phyloP scores from a whole-genome alignment of 2,329 filamentous ascomycete genomes.

The Fusarium pseudocircinatum region DNA sequence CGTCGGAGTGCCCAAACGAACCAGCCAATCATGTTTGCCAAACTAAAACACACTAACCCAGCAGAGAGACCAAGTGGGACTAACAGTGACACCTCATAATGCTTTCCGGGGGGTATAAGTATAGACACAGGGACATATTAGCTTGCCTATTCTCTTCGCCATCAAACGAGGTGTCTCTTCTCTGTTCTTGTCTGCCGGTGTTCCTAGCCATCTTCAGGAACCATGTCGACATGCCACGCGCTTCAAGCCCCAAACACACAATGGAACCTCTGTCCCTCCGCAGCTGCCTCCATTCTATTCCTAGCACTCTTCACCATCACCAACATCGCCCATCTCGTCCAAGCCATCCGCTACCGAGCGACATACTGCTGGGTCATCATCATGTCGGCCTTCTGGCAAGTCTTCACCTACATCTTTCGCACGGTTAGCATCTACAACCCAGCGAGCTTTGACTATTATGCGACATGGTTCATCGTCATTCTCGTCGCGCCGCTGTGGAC shows the following conservation, averaged over 20 bases:
- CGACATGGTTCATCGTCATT: neutral
- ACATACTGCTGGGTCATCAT: neutral
- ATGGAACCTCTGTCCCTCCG: neutral
- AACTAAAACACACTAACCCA: neutral
- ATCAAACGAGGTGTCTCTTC: rapidly evolving
- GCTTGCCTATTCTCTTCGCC: neutral
- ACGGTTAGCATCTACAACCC: neutral
- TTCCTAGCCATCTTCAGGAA: rapidly evolving
- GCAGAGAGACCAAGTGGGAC: too few species aligned
- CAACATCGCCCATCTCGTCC: neutral
- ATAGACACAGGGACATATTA: neutral
- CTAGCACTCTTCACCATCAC: neutral
- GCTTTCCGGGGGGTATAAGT: neutral
- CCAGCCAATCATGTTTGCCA: neutral
- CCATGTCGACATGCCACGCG: neutral
- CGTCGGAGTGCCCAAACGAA: neutral
- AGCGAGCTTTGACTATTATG: neutral
- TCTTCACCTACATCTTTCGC: neutral
- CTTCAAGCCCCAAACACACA: neutral
- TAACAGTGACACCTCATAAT: neutral
- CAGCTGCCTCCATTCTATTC: neutral
- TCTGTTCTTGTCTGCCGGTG: rapidly evolving
- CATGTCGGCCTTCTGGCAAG: neutral
- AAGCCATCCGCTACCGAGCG: neutral
- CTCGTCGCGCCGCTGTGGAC: neutral